These are phyloP conservation scores for Aspergillus sclerotioniger DNA, from an alignment of 495 filamentous ascomycete species.

Conservation along the genomic window DNA sequence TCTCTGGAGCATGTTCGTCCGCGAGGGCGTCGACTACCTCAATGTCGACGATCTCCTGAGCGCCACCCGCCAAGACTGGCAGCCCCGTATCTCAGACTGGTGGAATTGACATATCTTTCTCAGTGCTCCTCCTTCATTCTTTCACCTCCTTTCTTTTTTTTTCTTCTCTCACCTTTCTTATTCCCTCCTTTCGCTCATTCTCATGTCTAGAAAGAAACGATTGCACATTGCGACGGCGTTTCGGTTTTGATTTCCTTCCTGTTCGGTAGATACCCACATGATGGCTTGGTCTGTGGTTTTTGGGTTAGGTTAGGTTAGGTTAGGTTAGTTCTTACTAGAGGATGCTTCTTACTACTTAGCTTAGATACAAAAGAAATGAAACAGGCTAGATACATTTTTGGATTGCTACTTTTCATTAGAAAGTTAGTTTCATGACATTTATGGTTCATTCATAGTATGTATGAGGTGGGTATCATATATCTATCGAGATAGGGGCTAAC, in stretches of 20 bases:
- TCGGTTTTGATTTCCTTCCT: not conserved
- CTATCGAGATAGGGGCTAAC: too few species aligned
- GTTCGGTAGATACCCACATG: constrained; percentile 9
- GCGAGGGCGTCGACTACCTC: constrained; percentile 71
- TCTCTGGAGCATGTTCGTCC: constrained; percentile 69
- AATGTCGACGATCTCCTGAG: constrained; percentile 75
- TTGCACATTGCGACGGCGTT: not conserved
- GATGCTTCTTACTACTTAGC: too few species aligned
- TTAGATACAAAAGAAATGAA: too few species aligned
- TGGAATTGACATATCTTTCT: constrained; percentile 25
- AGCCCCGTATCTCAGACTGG: constrained; percentile 38
- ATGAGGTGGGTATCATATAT: too few species aligned
- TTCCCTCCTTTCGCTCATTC: constrained; percentile 6
- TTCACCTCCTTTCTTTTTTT: constrained; percentile 4
- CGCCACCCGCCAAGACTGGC: constrained; percentile 49
- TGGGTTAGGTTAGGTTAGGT: constrained; percentile 7
- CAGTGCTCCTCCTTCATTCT: constrained; percentile 1
- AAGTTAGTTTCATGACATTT: too few species aligned
- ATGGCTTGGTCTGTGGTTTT: constrained; percentile 5
- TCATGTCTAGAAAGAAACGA: not conserved
- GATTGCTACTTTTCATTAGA: too few species aligned
- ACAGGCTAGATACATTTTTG: too few species aligned
- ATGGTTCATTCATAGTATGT: too few species aligned
- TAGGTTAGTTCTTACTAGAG: not conserved
- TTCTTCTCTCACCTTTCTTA: constrained; percentile 11